A percentile compares a stretch with the other conserved stretches of the same genome.
These are phyloP conservation scores for Emmonsiellopsis sp. DNA, from an alignment of 2,329 filamentous ascomycete species.

Conservation along the genomic window DNA sequence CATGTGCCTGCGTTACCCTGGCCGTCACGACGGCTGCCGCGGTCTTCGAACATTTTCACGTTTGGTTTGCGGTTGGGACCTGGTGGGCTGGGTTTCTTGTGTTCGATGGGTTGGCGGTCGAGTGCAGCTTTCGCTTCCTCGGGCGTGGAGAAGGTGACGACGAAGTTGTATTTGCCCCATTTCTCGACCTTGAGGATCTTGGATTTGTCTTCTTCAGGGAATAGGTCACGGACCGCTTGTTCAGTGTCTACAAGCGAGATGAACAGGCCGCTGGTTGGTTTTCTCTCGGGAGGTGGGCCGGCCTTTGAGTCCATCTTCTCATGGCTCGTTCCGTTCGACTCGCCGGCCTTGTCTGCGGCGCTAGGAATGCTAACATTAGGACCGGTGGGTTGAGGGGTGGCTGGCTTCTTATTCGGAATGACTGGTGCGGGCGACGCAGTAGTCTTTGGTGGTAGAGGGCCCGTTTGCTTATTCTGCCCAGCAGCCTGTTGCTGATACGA, in stretches of 20 bases:
- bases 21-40: constrained; percentile 39
- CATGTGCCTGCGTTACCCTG: constrained; percentile 46
- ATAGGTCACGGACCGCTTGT: constrained; percentile 72
- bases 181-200: constrained; percentile 70
- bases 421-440: constrained; percentile 33
- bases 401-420: constrained; percentile 42
- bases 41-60: constrained; percentile 73
- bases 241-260: constrained; percentile 78
- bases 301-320: constrained; percentile 46
- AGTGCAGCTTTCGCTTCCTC: constrained; percentile 77
- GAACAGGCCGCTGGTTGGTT: constrained; percentile 76
- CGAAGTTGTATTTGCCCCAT: constrained; percentile 62
- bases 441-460: constrained; percentile 17
- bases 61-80: constrained; percentile 71
- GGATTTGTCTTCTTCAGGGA: constrained; percentile 69
- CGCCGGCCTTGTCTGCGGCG: constrained; percentile 30
- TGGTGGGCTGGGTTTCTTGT: constrained; percentile 58
- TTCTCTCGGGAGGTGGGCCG: constrained; percentile 38
- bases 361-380: constrained; percentile 17
- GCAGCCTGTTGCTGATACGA: constrained; percentile 23
- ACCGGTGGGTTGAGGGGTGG: constrained; percentile 39
- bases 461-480: constrained; percentile 24
- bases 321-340: constrained; percentile 44
- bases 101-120: constrained; percentile 62
- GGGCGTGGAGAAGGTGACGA: constrained; percentile 70